Conservation (phyloP, 208 protist species). For the Wallacemonas sp. region DNA sequence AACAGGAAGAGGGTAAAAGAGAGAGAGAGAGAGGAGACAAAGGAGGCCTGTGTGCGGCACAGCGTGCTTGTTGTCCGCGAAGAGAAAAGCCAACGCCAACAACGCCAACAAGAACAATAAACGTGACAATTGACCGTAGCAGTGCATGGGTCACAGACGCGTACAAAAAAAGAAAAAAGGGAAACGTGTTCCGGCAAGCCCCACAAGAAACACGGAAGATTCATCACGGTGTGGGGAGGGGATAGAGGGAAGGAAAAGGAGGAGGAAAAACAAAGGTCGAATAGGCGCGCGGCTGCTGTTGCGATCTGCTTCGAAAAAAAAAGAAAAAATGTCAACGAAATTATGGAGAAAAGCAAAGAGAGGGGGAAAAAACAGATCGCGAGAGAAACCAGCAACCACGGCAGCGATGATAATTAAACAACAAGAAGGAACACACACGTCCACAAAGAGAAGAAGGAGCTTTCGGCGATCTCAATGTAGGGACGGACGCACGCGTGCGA, state of each 20-base stretch:
- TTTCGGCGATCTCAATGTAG: no score
- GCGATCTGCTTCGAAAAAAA: no score
- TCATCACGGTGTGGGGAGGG: not conserved
- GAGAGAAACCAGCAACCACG: not conserved
- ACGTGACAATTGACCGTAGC: not conserved
- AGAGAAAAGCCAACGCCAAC: no score
- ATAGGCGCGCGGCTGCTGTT: not conserved
- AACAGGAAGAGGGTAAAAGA: not conserved
- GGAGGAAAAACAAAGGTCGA: not conserved
- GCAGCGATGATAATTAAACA: not conserved
- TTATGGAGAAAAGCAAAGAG: conserved; percentile 7
- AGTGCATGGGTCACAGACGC: not conserved
- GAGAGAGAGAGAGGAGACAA: not conserved
- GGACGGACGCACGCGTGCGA: no score
- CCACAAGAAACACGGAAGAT: not conserved
- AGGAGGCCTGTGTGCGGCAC: not conserved
- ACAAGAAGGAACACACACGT: conserved; percentile 2
- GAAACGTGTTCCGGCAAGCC: no score
- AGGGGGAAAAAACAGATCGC: not conserved
- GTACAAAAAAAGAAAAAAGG: conserved; percentile 6
- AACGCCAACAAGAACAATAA: not conserved
- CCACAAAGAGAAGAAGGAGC: not conserved
- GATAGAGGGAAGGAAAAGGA: conserved; percentile 1
- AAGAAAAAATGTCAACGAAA: not conserved
- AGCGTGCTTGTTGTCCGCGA: no score